Evolutionary conservation across 257 asterid genomes (phyloP).

Genomic region (Plantago elongata): DNA sequence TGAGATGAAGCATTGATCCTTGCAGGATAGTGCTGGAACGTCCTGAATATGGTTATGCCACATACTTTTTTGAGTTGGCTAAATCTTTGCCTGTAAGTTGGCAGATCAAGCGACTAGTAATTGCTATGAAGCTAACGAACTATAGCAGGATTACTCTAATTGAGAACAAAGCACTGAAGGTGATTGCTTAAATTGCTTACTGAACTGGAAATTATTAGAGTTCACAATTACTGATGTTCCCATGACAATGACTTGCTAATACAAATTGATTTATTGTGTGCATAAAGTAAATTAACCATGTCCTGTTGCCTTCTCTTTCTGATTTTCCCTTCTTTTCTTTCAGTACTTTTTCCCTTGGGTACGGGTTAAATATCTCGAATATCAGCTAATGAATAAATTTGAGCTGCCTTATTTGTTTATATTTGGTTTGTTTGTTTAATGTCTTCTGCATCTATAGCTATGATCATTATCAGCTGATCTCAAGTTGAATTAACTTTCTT

Average conservation of each 20-base stretch:
- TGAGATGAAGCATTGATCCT: conserved; percentile 16
- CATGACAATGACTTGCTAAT: conserved; percentile 1
- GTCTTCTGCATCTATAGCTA: too few relatives aligned
- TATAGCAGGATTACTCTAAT: conserved; percentile 64
- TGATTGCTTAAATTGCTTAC: conserved; percentile 23
- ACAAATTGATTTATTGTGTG: conserved; percentile 11
- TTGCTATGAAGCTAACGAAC: conserved; percentile 77
- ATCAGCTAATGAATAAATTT: too few relatives aligned
- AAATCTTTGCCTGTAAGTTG: conserved; percentile 55
- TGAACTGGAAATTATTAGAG: not conserved
- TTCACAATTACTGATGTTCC: not conserved
- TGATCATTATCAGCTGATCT: too few relatives aligned
- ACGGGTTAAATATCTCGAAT: too few relatives aligned
- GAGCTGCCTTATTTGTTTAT: not conserved
- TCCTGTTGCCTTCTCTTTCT: conserved; percentile 3
- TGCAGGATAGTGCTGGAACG: conserved; percentile 97
- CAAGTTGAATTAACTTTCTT: too few relatives aligned
- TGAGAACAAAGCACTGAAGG: conserved; percentile 74
- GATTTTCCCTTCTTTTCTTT: not conserved
- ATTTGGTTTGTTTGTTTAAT: not conserved
- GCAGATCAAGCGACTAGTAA: conserved; percentile 82
- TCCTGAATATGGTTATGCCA: conserved; percentile 95
- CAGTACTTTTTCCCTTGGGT: too few relatives aligned
- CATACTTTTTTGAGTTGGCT: conserved; percentile 79
- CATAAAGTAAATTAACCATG: conserved; percentile 1